A percentile compares a stretch with the other conserved stretches of the same genome.
Evolutionary conservation across 495 filamentous ascomycete genomes (phyloP).

Genomic region (Clavariopsis aquatica): DNA sequence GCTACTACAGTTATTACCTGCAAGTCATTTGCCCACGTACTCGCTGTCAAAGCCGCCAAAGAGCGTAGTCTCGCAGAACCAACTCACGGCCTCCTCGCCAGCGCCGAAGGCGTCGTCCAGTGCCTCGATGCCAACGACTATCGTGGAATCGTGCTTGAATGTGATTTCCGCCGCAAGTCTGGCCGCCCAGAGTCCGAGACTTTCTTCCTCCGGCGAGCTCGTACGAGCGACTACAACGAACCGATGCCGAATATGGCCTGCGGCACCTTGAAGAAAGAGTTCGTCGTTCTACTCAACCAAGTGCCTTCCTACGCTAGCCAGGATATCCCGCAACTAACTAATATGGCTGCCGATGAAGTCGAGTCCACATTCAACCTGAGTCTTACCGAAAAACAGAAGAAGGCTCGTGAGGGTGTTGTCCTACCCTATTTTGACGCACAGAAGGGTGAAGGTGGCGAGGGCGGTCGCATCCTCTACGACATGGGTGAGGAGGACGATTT

Average conservation of each 20-base stretch:
- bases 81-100: constrained; percentile 73
- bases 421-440: constrained; percentile 96
- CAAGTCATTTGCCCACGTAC: constrained; percentile 67
- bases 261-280: constrained; percentile 44
- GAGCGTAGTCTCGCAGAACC: constrained; percentile 71
- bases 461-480: constrained; percentile 90
- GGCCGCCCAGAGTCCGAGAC: constrained; percentile 75
- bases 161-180: constrained; percentile 80
- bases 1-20: constrained; percentile 66
- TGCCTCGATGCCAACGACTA: constrained; percentile 46
- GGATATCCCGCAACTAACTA: constrained; percentile 49
- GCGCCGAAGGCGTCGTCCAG: constrained; percentile 70
- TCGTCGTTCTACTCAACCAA: constrained; percentile 66
- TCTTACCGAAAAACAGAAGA: constrained; percentile 84
- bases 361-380: constrained; percentile 79
- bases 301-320: constrained; percentile 44
- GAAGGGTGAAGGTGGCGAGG: constrained; percentile 74
- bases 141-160: constrained; percentile 71
- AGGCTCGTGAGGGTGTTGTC: constrained; percentile 82
- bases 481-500: constrained; percentile 98
- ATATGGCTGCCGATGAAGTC: constrained; percentile 47
- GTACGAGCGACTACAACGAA: constrained; percentile 2
- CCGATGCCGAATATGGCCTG: not conserved
- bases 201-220: constrained; percentile 63
- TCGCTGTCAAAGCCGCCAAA: constrained; percentile 65